A percentile compares a stretch with the other conserved stretches of the same genome.
Evolutionary conservation across 371 early-diverging fungal species (phyloP).

Genomic region (Mucor saturninus): DNA sequence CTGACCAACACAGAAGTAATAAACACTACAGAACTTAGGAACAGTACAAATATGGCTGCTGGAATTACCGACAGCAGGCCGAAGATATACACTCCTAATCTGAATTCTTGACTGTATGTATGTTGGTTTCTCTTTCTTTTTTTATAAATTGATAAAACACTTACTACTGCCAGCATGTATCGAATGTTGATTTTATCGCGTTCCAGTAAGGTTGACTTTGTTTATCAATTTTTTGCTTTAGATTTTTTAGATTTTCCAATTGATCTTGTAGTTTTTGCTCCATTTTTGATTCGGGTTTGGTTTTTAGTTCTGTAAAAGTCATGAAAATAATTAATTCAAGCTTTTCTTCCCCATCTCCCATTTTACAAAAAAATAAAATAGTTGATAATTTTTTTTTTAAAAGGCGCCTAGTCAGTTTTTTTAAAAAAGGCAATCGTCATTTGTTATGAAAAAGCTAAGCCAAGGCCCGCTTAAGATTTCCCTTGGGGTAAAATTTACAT

Average conservation of each 20-base stretch:
- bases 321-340: neutral
- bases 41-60: constrained; percentile 4
- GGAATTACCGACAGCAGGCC: constrained; percentile 7
- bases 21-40: neutral
- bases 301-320: neutral
- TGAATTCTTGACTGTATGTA: constrained; percentile 8
- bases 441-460: no score
- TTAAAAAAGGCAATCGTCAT: no score
- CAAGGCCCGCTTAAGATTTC: no score
- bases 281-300: neutral
- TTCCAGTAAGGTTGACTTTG: constrained; percentile 1
- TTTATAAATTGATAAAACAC: neutral
- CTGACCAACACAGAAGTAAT: neutral
- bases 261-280: constrained; percentile 1
- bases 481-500: no score
- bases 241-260: neutral
- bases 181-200: constrained; percentile 1
- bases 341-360: no score
- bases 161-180: constrained; percentile 10
- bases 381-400: no score
- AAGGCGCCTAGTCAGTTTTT: no score
- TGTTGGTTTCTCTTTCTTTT: no score
- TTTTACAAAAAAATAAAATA: no score
- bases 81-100: constrained; percentile 9
- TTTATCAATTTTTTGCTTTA: neutral